Base-by-base conservation (phyloP, 495 filamentous ascomycete genomes). In the Penicillium canescens region DNA sequence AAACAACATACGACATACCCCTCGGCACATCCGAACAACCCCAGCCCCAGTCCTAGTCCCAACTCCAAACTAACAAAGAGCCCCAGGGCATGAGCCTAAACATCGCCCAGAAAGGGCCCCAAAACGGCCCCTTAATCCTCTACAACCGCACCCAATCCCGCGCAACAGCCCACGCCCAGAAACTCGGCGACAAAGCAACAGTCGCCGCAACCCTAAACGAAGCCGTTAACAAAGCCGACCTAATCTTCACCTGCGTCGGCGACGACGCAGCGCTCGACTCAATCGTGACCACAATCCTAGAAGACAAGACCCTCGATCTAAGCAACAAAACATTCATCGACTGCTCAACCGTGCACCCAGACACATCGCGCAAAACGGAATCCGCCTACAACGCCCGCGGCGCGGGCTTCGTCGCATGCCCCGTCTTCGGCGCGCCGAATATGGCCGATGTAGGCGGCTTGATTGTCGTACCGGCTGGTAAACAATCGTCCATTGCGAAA, bases 291-390 rank as follows among this genome's bases (percentile, higher is more conserved):
- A 65, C 79, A 31, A 68, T 88, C 54, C 63, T 69, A 3, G 40
- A 63, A n/a, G 59, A 72, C 14, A 56, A 67, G 0, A 66, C 80
- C n/a, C 43, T 58, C 3, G 78, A 86, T 46, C 55, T 76, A 5
- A 55, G 56, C 12, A 36, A 26, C 31, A 77, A 77, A 44, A 70
- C 66, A 31, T 62, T 96, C 52, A 75, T 96, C 35, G 91, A 96
- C 60, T 92, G 87, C 77, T 93, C 89, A 1, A 97, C 92, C 40
- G 84, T 97, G 34, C 86, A 92, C 68, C 91, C 92, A 0, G 86
- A 92, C 38, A 94, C 89, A 21, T 89, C 90, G 3, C 79, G 87
- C 38, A 72, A 69, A 41, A 59, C 89, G 5, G 83, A 85, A 39
- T 72, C 81, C 50, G 71, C 67, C 4, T 75, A 89, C 47, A 57